phyloP scores from a whole-genome alignment of 257 asterid species.

The Galeopsis tetrahit region DNA sequence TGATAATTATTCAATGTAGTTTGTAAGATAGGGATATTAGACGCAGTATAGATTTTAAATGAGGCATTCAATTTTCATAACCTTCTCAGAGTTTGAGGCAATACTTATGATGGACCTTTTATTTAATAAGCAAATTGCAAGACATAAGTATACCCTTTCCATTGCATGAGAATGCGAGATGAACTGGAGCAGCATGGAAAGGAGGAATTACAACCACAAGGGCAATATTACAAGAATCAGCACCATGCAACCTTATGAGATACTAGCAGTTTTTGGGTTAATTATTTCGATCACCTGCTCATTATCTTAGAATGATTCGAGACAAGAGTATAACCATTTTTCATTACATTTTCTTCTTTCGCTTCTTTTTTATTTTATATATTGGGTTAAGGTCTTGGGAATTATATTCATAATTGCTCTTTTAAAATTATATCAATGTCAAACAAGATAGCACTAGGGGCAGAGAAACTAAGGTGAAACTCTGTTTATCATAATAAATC shows the following conservation, averaged over 20 bases:
- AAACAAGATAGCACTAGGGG: not conserved
- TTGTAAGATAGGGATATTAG: not conserved
- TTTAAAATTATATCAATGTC: not conserved
- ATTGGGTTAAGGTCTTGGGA: constrained; percentile 13
- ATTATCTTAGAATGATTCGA: not conserved
- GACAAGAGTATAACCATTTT: constrained; percentile 17
- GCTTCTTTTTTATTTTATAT: not conserved
- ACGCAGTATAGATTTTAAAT: not conserved
- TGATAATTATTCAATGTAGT: not conserved
- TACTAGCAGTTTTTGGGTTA: not conserved
- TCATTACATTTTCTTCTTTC: not conserved
- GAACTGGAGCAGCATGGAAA: not conserved
- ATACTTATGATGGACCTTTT: not conserved
- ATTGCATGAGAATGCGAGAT: constrained; percentile 9
- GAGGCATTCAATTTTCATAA: constrained; percentile 4
- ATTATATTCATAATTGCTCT: not conserved
- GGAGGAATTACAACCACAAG: not conserved
- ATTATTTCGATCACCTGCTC: not conserved
- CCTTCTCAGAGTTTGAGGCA: not conserved
- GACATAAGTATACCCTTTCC: constrained; percentile 10
- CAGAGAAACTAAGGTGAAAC: not conserved
- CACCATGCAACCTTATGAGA: constrained; percentile 13
- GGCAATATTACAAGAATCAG: constrained; percentile 18
- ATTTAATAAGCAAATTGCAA: not conserved
- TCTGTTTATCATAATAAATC: not conserved